phyloP scores from a whole-genome alignment of 1,284 basidiomycete species.

The Cryptococcus sp. region DNA sequence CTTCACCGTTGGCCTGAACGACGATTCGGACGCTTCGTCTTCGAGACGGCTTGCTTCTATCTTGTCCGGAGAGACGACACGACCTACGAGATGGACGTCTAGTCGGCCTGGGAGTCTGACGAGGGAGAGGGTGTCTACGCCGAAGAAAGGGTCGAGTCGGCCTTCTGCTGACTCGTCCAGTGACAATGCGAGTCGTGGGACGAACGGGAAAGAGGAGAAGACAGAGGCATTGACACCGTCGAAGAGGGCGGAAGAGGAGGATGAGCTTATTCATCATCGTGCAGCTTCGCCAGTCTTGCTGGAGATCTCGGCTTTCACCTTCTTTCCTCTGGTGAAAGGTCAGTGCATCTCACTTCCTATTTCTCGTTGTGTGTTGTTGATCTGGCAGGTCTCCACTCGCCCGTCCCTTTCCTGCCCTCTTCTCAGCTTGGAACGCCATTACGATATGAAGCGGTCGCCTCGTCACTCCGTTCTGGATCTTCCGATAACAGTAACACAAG shows the following conservation, averaged over 20 bases:
- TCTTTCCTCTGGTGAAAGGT: neutral
- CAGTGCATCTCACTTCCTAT: neutral
- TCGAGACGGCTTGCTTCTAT: neutral
- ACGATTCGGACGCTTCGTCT: neutral
- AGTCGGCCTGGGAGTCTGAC: neutral
- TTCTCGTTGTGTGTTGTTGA: neutral
- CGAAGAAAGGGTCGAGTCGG: neutral
- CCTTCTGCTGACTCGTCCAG: neutral
- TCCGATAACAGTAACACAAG: too few species aligned
- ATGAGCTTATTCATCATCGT: neutral
- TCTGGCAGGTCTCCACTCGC: neutral
- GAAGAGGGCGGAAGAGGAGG: neutral
- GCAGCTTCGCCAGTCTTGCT: neutral
- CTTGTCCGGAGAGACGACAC: neutral
- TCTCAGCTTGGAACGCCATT: constrained; percentile 4
- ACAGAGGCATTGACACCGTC: neutral
- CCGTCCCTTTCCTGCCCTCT: constrained; percentile 3
- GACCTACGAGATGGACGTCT: neutral
- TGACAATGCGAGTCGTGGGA: neutral
- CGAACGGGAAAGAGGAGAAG: neutral
- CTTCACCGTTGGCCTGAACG: neutral
- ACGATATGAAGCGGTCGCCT: too few species aligned
- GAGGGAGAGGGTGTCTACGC: neutral
- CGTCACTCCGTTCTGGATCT: too few species aligned
- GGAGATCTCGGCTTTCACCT: too few species aligned